Base-by-base conservation (phyloP, 148 eudicot genomes). In the Limonium bicolor region DNA sequence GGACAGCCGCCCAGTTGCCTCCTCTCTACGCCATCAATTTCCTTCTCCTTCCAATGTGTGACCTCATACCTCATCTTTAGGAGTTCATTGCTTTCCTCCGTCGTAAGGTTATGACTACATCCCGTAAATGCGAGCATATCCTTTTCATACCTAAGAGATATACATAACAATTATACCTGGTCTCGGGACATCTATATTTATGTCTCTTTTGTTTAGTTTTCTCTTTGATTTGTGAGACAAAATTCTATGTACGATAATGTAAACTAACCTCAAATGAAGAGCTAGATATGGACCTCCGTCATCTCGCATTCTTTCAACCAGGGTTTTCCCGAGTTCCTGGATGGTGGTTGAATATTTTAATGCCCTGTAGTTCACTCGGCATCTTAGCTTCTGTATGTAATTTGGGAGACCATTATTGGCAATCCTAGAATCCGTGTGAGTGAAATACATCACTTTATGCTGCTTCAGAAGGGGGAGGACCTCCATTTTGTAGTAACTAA, bases 71-170 rank as follows among this genome's bases (percentile, higher is more conserved):
- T 60, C 80, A 78, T 65, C 0, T 4, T 14, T 0, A 69, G 71
- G 15, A 83, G 87, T 39, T 72, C 78, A 46, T 60, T 57, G 0
- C 56, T 57, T 54, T 83, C 87, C 3, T 26, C 40, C 3, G 49
- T 31, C 0, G 73, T 67, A 0, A 78, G 57, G 33, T 79, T 76
- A 54, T 78, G 87, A 39, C 63, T 78, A 55, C 94, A 83, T 13
- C 81, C 94, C 0, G 84, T 83, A 67, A 83, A 79, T 4, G 94
- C 77, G 1, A 83, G 76, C 76, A 83, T 83, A 53, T 83, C 94
- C 31, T 83, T 83, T 50, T 83, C 94, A 10, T 83, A 83, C 47
- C 94, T 77, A 46, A 17, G 33, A 8, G 12, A 29, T 29, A n/a
- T 29, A n/a, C 33, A 7, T 8, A 29, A 1, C 1, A n/a, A 1